Base-by-base conservation (phyloP, 495 filamentous ascomycete species). In the Annulohypoxylon stygium region DNA sequence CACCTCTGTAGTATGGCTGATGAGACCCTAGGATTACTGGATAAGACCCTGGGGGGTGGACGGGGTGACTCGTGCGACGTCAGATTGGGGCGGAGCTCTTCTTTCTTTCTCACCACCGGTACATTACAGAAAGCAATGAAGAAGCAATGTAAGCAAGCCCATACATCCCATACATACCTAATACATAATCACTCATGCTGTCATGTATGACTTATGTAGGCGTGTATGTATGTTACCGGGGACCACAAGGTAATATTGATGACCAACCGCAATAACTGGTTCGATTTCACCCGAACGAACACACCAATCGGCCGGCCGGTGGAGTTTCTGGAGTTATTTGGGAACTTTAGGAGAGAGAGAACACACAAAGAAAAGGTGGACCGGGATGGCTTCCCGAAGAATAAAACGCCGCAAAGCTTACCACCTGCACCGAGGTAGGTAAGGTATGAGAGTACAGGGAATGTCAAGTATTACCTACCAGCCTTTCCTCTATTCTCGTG, bases 11-110 rank as follows among this genome's bases (percentile, higher is more conserved):
- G 67, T 60, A 75, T 75, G 72, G 63, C 20, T 67, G 72, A 75
- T 75, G 72, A 75, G 72, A 75, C 72, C 72, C 63, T 75, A 62
- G 72, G 63, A 75, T 75, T 67, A 70, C 63, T 75, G 51, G 63
- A 70, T 75, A 67, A 75, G 72, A 75, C 72, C 58, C 30, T 70
- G 53, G 51, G 47, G 30, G 30, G 30, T 30, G 30, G 30, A 30
- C 30, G 30, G 30, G 50, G 64, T 59, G 67, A 75, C 53, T 64
- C 43, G 72, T 75, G 64, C 67, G 36, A 75, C 72, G 59, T 70
- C 64, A 75, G 62, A 70, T 66, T 70, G 72, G 62, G 67, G 67
- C 72, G 67, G 63, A 71, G 69, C 18, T 66, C 30, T 30, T 30
- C 30, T 30, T 30, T 30, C 5, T 6, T 30, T 30, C 62, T 18